These are phyloP conservation scores for Parascedosporium putredinis DNA, from an alignment of 2,329 filamentous ascomycete genomes.

Conservation along the genomic window DNA sequence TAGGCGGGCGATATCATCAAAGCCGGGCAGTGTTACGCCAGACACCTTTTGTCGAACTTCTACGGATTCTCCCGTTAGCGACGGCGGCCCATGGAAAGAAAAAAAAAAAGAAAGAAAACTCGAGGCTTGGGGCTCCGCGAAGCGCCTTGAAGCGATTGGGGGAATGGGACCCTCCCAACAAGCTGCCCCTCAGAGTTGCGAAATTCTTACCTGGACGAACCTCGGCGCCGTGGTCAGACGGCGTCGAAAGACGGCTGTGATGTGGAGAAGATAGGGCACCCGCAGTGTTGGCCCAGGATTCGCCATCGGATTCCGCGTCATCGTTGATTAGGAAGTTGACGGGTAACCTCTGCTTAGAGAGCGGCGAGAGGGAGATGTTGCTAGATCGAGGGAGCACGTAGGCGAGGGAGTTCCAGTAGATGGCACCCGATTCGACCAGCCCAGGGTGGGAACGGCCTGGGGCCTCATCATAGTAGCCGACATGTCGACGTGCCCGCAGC, in stretches of 20 bases:
- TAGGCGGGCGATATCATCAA: slow-evolving; percentile 1
- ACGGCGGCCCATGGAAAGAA: too few relatives aligned
- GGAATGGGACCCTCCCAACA: too few relatives aligned
- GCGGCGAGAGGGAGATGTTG: slow-evolving; percentile 5
- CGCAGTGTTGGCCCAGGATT: background rate
- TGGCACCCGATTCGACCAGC: background rate
- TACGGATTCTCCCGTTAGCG: background rate
- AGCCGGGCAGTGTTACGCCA: slow-evolving; percentile 3
- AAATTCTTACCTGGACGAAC: background rate
- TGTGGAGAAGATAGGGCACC: background rate
- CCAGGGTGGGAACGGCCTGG: background rate
- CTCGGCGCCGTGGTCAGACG: background rate
- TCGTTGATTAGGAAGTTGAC: slow-evolving; percentile 5
- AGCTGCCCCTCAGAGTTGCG: background rate
- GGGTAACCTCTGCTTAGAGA: background rate
- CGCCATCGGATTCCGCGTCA: background rate
- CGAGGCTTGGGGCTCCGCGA: too few relatives aligned
- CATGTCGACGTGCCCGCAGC: background rate
- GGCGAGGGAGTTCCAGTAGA: slow-evolving; percentile 1
- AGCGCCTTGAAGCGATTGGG: too few relatives aligned
- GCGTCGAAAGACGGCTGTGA: slow-evolving; percentile 5
- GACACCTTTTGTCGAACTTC: background rate
- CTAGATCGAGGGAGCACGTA: background rate
- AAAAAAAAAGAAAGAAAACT: too few relatives aligned
- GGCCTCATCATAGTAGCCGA: background rate